These are phyloP conservation scores for Pulveroboletus sp. DNA, from an alignment of 768 basidiomycete species.

Conservation along the genomic window DNA sequence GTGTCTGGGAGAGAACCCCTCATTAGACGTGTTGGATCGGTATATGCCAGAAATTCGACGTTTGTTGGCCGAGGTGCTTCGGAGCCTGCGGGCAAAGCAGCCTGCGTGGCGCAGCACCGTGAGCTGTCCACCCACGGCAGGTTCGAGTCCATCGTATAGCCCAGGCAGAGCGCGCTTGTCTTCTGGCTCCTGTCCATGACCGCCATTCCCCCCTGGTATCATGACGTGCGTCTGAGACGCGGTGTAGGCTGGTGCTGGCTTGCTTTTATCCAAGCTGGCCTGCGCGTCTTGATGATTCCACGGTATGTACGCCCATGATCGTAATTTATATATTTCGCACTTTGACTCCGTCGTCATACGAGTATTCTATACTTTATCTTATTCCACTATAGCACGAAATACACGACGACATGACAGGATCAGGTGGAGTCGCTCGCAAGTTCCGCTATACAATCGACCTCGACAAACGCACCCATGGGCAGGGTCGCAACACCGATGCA, in stretches of 20 bases:
- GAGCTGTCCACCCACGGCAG: conserved; percentile 9
- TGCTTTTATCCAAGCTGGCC: not conserved
- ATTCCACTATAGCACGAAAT: not conserved
- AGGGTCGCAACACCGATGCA: conserved; percentile 53
- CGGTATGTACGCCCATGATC: not conserved
- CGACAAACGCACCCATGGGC: conserved; percentile 50
- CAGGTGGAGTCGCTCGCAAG: not conserved
- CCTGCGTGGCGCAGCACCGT: conserved; percentile 29
- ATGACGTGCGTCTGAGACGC: conserved; percentile 7
- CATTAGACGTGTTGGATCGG: conserved; percentile 29
- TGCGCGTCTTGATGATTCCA: not conserved
- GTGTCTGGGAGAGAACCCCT: conserved; percentile 41
- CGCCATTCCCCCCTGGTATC: not conserved
- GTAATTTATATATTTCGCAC: not conserved
- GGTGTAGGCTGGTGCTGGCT: conserved; percentile 1
- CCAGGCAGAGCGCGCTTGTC: not conserved
- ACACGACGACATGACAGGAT: not conserved
- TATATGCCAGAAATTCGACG: conserved; percentile 38
- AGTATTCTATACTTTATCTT: not conserved
- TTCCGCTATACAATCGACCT: conserved; percentile 59
- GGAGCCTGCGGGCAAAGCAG: conserved; percentile 40
- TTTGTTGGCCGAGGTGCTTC: conserved; percentile 36
- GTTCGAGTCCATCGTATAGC: conserved; percentile 2
- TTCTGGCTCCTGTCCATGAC: conserved; percentile 10
- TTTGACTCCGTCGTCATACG: not conserved